Evolutionary conservation across 768 basidiomycete genomes (phyloP).

Genomic region (Multifurca ochricompacta): DNA sequence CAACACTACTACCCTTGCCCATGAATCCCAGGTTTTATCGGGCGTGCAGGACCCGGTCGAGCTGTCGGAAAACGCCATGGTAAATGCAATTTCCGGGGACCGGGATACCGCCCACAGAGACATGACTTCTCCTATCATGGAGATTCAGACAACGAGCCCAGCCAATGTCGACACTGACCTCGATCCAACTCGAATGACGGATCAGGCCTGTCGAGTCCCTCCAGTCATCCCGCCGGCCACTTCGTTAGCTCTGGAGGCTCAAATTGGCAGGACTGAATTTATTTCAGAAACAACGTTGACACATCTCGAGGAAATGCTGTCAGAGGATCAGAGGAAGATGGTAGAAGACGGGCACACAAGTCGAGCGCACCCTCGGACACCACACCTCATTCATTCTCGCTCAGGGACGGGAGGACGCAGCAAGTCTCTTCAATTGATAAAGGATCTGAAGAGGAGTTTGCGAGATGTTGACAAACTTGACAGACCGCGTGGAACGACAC

Average conservation of each 20-base stretch:
- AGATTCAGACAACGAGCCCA: not conserved
- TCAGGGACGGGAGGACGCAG: not conserved
- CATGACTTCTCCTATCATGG: not conserved
- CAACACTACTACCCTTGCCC: not conserved
- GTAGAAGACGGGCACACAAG: not conserved
- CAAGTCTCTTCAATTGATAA: not conserved
- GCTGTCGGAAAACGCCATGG: not conserved
- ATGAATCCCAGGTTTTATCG: not conserved
- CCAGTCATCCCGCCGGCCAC: not conserved
- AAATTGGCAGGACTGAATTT: not conserved
- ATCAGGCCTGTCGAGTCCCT: not conserved
- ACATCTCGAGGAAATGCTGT: slow-evolving; percentile 5
- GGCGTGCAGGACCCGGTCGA: not conserved
- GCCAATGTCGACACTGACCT: not conserved
- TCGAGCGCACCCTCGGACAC: not conserved
- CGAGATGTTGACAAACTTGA: not conserved
- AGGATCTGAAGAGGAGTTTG: not conserved
- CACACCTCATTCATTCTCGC: not conserved
- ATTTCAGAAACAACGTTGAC: not conserved
- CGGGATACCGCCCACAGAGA: not conserved
- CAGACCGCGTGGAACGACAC: not conserved
- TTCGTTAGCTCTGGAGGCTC: not conserved
- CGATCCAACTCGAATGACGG: not conserved
- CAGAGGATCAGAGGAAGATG: slow-evolving; percentile 1
- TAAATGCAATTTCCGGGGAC: not conserved